A percentile compares a stretch with the other conserved stretches of the same genome.
phyloP scores from a whole-genome alignment of 495 filamentous ascomycete species.

The Hypoxylon crocopeplum region DNA sequence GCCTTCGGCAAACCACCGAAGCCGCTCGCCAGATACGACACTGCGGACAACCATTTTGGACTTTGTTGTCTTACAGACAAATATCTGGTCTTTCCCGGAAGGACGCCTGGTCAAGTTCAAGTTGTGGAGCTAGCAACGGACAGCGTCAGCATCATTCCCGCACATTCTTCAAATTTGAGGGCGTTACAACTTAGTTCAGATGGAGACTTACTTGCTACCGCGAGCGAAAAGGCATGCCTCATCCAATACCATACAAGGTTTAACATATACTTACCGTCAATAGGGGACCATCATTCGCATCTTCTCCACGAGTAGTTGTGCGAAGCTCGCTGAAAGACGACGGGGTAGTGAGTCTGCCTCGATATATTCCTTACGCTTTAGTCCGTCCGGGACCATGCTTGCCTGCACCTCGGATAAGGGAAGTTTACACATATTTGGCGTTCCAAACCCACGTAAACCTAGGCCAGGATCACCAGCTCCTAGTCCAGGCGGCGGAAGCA shows the following conservation, averaged over 20 bases:
- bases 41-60: constrained; percentile 83
- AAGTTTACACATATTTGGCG: constrained; percentile 91
- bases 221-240: constrained; percentile 76
- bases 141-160: constrained; percentile 93
- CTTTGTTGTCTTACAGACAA: constrained; percentile 78
- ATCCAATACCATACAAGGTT: not conserved
- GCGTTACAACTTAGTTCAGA: constrained; percentile 83
- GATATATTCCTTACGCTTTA: constrained; percentile 87
- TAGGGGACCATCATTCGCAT: constrained; percentile 89
- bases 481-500: constrained; percentile 4
- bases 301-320: constrained; percentile 77
- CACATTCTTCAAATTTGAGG: constrained; percentile 78
- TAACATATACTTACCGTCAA: constrained; percentile 9
- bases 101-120: constrained; percentile 89
- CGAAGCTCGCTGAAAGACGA: constrained; percentile 80
- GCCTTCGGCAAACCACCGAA: constrained; percentile 76
- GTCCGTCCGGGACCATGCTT: constrained; percentile 75
- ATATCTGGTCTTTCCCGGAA: constrained; percentile 80
- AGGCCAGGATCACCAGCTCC: constrained; percentile 8
- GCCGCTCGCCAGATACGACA: constrained; percentile 79
- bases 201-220: constrained; percentile 85
- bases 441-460: constrained; percentile 48
- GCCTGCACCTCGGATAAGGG: constrained; percentile 98
- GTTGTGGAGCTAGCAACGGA: constrained; percentile 80
- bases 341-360: constrained; percentile 87